Evolutionary conservation across 1,284 basidiomycete species (phyloP), one percentile per base, ranked within the genome.

Genomic region (Crucibulum parvulum): DNA sequence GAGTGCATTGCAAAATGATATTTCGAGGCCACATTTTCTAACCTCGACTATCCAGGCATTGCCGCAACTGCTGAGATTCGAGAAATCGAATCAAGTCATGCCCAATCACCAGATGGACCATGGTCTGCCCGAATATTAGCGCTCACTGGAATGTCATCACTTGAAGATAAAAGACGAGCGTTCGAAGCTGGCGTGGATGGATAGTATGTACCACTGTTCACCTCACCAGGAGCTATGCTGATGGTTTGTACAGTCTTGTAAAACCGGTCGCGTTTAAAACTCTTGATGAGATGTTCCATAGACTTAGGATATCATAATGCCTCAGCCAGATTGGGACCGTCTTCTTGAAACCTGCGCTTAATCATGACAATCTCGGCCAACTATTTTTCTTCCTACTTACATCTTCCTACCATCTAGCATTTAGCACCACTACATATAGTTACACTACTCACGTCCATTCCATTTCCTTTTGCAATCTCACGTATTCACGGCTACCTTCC

Each of bases 131-230:
- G 93, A 65, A 96, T 98, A 57, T 84, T 98, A 58, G 96, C 96
- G 6, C 78, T 99, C 59, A 98, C 96, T 0, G 96, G 96, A 9
- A 90, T 95, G 84, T 96, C 95, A 7, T 94, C 95, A 9, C 78
- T 93, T 4, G 96, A 98, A 72, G 95, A 98, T 74, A 96, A 97
- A 76, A 85, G 94, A 24, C 84, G 88, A 67, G 96, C 96, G 1
- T 97, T 98, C 66, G 90, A 93, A 56, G 93, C 92, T 55, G 96
- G 96, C 3, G 95, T 98, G 50, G 95, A 98, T 69, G 96, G 96
- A 74, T 98, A 96, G 93, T 95, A 75, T 68, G 93, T 86, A 39
- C n/a, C 53, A 37, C 18, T 7, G 9, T n/a, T 10, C 45, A 38
- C 48, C 4, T 24, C 10, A 15, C 16, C 16, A 15, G 10, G 37